phyloP scores from a whole-genome alignment of 148 eudicot genomes.

The Diospyros lotus region DNA sequence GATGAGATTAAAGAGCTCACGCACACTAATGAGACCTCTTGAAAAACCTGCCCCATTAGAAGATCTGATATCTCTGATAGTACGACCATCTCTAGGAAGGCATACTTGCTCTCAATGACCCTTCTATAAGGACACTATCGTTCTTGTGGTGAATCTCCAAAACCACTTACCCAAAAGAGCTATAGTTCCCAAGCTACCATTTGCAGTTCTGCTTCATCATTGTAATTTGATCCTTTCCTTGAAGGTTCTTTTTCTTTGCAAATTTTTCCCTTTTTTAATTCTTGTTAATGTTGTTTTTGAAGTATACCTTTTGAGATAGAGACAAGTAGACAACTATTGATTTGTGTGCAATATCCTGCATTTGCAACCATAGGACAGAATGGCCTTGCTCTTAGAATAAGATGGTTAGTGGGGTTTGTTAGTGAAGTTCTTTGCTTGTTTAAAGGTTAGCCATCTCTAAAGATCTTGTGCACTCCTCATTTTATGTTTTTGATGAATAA shows the following conservation, averaged over 20 bases:
- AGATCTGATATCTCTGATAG: too few relatives aligned
- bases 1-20: too few relatives aligned
- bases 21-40: too few relatives aligned
- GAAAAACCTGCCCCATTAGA: too few relatives aligned
- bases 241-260: neutral
- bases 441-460: neutral
- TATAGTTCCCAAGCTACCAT: too few relatives aligned
- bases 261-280: neutral
- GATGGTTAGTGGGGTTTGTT: neutral
- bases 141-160: too few relatives aligned
- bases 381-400: neutral
- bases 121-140: too few relatives aligned
- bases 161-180: too few relatives aligned
- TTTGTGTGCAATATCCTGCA: neutral
- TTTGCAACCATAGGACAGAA: neutral
- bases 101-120: too few relatives aligned
- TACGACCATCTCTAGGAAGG: too few relatives aligned
- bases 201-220: too few relatives aligned
- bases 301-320: neutral
- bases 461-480: neutral
- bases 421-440: neutral
- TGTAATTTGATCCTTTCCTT: neutral
- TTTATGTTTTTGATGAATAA: too few relatives aligned
- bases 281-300: neutral
- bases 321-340: neutral